These are phyloP conservation scores for Arthrobotrys musiformis DNA, from an alignment of 2,329 filamentous ascomycete species.

Conservation along the genomic window DNA sequence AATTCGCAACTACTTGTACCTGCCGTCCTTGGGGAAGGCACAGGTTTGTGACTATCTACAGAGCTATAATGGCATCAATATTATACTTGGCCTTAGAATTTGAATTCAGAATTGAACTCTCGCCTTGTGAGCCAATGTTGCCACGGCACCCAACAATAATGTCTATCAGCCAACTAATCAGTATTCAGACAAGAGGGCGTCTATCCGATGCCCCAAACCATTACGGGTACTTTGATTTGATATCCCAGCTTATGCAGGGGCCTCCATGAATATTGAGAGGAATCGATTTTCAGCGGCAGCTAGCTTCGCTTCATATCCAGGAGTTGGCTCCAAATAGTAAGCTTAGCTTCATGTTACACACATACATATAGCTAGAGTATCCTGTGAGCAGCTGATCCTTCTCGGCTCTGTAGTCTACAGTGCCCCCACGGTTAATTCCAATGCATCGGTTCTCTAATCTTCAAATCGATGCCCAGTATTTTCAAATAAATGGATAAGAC, in stretches of 20 bases:
- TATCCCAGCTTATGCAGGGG: neutral
- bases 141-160: neutral
- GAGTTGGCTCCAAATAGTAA: neutral
- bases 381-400: neutral
- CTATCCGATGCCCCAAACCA: neutral
- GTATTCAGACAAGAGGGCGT: neutral
- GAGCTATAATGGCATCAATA: slow-evolving; percentile 2
- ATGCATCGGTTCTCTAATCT: neutral
- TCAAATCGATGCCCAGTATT: neutral
- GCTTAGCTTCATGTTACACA: slow-evolving; percentile 1
- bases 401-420: neutral
- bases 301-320: neutral
- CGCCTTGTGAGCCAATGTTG: neutral
- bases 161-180: neutral
- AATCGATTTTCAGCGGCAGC: neutral
- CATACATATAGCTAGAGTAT: neutral
- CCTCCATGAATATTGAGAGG: neutral
- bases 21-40: slow-evolving; percentile 3
- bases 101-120: too few relatives aligned
- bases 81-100: slow-evolving; percentile 1
- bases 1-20: slow-evolving; percentile 19
- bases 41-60: slow-evolving; percentile 9
- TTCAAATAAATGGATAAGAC: slow-evolving; percentile 7
- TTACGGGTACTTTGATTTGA: slow-evolving; percentile 1
- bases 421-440: neutral